Base-by-base conservation (phyloP, 257 asterid species). In the Leonotis leonurus region DNA sequence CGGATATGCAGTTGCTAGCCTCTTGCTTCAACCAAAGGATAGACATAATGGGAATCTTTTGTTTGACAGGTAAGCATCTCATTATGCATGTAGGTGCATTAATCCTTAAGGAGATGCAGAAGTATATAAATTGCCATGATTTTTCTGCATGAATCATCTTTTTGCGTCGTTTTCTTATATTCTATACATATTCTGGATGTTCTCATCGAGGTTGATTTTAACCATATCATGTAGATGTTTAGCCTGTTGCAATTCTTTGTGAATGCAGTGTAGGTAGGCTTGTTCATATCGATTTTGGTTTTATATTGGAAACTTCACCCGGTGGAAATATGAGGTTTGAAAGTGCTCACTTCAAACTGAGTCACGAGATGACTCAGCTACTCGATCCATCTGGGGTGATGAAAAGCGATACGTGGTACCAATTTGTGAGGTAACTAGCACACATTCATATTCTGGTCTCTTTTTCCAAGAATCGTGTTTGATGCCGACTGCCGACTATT, bases 1-100 rank as follows among this genome's bases (percentile, higher is more conserved):
- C 56, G 99, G 99, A 63, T 93, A 93, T 87, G 99, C 99, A 70
- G 99, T 93, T 75, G 99, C 99, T 45, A 89, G 99, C 72, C 83
- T 93, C 78, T 79, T 93, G 90, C 97, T 93, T 76, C 99, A 93
- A 74, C 99, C 97, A 4, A 93, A 93, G 85, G 99, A 93, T 74
- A 87, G 99, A 69, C 99, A 93, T 77, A 93, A 93, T 32, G 99
- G 99, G 61, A 93, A 93, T 77, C 96, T 93, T 75, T 76, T 93
- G 82, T 87, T 93, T 72, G 99, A 93, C 87, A 87, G 59, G 99
- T 87, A 85, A 71, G 89, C 72, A 40, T 36, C 64, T 46, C 56
- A 8, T 37, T 36, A 11, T 25, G 18, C 49, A 32, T 17, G 21
- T 56, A 30, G 33, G 18, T 46, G 24, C 10, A 16, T 18, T 17